phyloP scores from a whole-genome alignment of 2,329 filamentous ascomycete genomes.

The Diplodia intermedia region DNA sequence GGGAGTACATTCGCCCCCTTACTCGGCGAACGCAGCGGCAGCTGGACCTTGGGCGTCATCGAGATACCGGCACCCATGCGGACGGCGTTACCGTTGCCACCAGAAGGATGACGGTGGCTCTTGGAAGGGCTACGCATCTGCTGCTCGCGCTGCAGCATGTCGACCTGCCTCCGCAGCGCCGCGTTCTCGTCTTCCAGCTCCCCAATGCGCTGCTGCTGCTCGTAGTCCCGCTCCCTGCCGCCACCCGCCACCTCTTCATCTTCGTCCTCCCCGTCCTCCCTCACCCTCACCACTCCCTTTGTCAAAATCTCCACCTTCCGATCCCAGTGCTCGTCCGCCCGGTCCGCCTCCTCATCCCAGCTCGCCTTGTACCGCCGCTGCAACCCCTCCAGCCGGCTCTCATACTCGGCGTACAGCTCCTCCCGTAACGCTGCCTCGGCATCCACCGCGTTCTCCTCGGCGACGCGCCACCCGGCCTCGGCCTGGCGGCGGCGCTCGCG shows the following conservation, averaged over 20 bases:
- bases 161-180: conserved; percentile 50
- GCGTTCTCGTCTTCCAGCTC: conserved; percentile 57
- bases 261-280: conserved; percentile 48
- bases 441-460: conserved; percentile 69
- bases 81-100: not conserved
- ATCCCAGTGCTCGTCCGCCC: conserved; percentile 84
- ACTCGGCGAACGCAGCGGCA: conserved; percentile 34
- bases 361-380: conserved; percentile 81
- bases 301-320: conserved; percentile 79
- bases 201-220: conserved; percentile 36
- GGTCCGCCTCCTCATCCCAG: conserved; percentile 77
- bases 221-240: conserved; percentile 35
- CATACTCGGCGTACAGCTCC: conserved; percentile 87
- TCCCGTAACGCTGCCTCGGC: conserved; percentile 87
- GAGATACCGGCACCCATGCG: not conserved
- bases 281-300: conserved; percentile 49
- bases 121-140: conserved; percentile 36
- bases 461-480: conserved; percentile 74
- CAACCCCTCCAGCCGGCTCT: conserved; percentile 75
- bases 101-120: not conserved
- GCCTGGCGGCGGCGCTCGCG: conserved; percentile 72
- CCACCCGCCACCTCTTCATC: conserved; percentile 48
- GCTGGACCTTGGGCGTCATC: conserved; percentile 10
- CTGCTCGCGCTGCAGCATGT: conserved; percentile 50
- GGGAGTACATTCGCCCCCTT: conserved; percentile 46